Base-by-base conservation (phyloP, 2,329 filamentous ascomycete genomes). In the Clonostachys chloroleuca region DNA sequence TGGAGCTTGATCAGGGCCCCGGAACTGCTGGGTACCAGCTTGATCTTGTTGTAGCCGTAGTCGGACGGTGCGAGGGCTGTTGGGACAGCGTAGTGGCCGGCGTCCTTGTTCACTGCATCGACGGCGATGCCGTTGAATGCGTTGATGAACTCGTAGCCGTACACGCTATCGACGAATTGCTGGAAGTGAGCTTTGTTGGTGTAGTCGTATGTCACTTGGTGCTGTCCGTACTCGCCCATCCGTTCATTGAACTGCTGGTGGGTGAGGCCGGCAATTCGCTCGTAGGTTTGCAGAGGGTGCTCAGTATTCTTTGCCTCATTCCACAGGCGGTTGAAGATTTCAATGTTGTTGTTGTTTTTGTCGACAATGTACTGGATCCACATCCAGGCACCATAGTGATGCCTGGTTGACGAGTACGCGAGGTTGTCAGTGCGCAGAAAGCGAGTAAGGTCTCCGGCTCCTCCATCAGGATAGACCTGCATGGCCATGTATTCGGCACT, bases 1-100 rank as follows among this genome's bases (percentile, higher is more conserved):
- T 44, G 43, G 16, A 44, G 24, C 43, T 44, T 44, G 43, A 44
- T 24, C 12, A 44, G n/a, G 10, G 30, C 43, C 13, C 43, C 43
- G 5, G 43, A 37, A 12, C 16, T 37, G 43, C 43, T 44, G 12
- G 43, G 43, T n/a, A 30, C 34, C 14, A 44, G 43, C 43, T 36
- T 16, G 10, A 44, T 44, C 14, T 17, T 44, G 43, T 44, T 44
- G 43, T 44, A 44, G 43, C 43, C 43, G 34, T 44, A 44, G 43
- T 44, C 43, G 9, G 43, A 44, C 12, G 43, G 43, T n/a, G 43
- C 43, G 12, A 17, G 43, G 34, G 43, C 43, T n/a, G 24, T 12
- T 13, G 30, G 30, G 5, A 44, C 43, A 4, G 43, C 43, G 34
- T 44, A 44, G 34, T 44, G 43, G 2, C 43, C 43, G 6, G 43